These are phyloP conservation scores for Citrullus amarus DNA, from an alignment of 306 rosid genomes.

Conservation along the genomic window DNA sequence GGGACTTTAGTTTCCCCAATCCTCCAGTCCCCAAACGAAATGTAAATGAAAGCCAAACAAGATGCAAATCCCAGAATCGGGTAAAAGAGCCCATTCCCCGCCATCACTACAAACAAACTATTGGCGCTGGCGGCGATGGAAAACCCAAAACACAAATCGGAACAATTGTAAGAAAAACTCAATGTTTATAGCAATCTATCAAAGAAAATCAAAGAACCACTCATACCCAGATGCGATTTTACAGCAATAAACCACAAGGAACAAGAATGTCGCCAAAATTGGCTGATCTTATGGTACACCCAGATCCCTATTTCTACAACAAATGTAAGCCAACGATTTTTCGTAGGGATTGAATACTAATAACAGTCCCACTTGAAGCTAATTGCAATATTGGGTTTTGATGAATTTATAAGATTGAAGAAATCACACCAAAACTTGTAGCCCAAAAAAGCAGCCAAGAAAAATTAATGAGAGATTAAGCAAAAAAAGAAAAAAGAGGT, in stretches of 20 bases:
- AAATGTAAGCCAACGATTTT: not conserved
- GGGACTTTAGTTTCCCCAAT: slow-evolving; percentile 15
- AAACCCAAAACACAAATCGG: slow-evolving; percentile 19
- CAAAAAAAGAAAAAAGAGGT: not conserved
- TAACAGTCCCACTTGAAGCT: slow-evolving; percentile 1
- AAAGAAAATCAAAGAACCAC: slow-evolving; percentile 2
- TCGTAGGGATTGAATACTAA: slow-evolving; percentile 4
- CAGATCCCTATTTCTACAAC: slow-evolving; percentile 30
- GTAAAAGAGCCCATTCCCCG: slow-evolving; percentile 49
- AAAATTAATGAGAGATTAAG: slow-evolving; percentile 10
- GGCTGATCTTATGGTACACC: slow-evolving; percentile 13
- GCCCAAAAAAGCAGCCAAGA: slow-evolving; percentile 21
- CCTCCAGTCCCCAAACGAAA: slow-evolving; percentile 62
- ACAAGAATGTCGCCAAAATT: slow-evolving; percentile 1
- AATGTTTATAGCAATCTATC: slow-evolving; percentile 24
- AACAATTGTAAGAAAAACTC: slow-evolving; percentile 17
- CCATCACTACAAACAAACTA: slow-evolving; percentile 23
- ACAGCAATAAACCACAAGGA: slow-evolving; percentile 17
- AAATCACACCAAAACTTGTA: slow-evolving; percentile 19
- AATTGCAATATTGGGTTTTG: slow-evolving; percentile 6
- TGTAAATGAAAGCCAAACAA: slow-evolving; percentile 50
- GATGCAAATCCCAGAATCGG: slow-evolving; percentile 69
- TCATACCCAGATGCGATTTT: slow-evolving; percentile 21
- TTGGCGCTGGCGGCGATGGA: not conserved
- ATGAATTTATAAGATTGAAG: slow-evolving; percentile 23